Evolutionary conservation across 305 asterid species (phyloP).

Genomic region (Fraxinus albicans): DNA sequence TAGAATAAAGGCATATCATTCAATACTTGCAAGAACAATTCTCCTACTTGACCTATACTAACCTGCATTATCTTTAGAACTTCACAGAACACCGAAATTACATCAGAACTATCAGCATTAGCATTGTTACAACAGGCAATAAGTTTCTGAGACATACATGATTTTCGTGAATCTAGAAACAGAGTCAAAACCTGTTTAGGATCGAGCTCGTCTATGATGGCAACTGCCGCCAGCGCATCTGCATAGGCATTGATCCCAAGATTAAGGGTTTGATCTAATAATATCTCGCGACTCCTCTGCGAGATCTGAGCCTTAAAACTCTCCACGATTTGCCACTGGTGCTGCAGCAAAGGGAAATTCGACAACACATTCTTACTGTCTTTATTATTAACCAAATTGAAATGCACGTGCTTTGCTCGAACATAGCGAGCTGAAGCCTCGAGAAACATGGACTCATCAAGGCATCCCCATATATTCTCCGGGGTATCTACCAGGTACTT

Average conservation of each 20-base stretch:
- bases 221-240: slow-evolving; percentile 92
- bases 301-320: slow-evolving; percentile 93
- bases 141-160: slow-evolving; percentile 69
- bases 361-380: slow-evolving; percentile 53
- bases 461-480: slow-evolving; percentile 97
- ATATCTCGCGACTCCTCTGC: slow-evolving; percentile 82
- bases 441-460: slow-evolving; percentile 90
- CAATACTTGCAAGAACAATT: slow-evolving; percentile 82
- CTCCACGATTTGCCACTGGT: slow-evolving; percentile 97
- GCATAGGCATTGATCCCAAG: slow-evolving; percentile 75
- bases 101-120: slow-evolving; percentile 64
- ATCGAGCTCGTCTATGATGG: slow-evolving; percentile 78
- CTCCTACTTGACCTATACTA: slow-evolving; percentile 92
- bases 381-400: slow-evolving; percentile 47
- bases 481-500: slow-evolving; percentile 97
- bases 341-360: slow-evolving; percentile 88
- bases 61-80: slow-evolving; percentile 84
- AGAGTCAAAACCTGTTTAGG: slow-evolving; percentile 74
- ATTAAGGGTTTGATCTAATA: slow-evolving; percentile 62
- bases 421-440: slow-evolving; percentile 86
- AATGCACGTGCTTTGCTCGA: slow-evolving; percentile 85
- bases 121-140: slow-evolving; percentile 63
- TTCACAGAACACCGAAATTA: slow-evolving; percentile 77
- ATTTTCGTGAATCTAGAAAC: slow-evolving; percentile 77
- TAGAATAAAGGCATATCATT: slow-evolving; percentile 93